Conservation (phyloP, 148 eudicot species). For the Mesembryanthemum crystallinum region DNA sequence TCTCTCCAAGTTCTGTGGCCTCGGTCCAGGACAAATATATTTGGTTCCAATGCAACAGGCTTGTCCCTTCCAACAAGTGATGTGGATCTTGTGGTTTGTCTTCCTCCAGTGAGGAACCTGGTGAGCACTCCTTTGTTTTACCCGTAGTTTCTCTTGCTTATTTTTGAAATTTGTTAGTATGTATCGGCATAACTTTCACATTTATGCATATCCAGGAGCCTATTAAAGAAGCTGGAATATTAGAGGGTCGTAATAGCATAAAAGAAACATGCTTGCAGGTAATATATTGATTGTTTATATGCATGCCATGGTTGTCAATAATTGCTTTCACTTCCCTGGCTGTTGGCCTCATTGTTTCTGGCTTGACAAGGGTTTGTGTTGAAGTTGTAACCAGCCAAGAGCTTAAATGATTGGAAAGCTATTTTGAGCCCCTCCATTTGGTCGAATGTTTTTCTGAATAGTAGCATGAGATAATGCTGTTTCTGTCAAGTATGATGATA, state of each 20-base stretch:
- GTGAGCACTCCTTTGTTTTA: constrained; percentile 40
- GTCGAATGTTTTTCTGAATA: too few species aligned
- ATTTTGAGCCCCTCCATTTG: too few species aligned
- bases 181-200: neutral
- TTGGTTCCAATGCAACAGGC: constrained; percentile 95
- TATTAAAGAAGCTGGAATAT: constrained; percentile 97
- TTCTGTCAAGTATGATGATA: too few species aligned
- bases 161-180: neutral
- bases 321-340: neutral
- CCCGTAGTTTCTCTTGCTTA: neutral
- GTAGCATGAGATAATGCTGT: too few species aligned
- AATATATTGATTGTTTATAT: constrained; percentile 1
- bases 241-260: constrained; percentile 97
- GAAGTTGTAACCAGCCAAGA: neutral
- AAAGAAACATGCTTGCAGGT: constrained; percentile 99
- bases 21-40: constrained; percentile 84
- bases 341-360: neutral
- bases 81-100: constrained; percentile 96
- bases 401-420: neutral
- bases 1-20: constrained; percentile 99
- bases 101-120: constrained; percentile 98
- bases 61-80: constrained; percentile 96
- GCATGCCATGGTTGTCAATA: neutral
- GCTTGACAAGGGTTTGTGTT: neutral
- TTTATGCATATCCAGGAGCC: constrained; percentile 62